A percentile compares a stretch with the other conserved stretches of the same genome.
phyloP scores from a whole-genome alignment of 2,329 filamentous ascomycete genomes.

The Colletotrichum sp. region DNA sequence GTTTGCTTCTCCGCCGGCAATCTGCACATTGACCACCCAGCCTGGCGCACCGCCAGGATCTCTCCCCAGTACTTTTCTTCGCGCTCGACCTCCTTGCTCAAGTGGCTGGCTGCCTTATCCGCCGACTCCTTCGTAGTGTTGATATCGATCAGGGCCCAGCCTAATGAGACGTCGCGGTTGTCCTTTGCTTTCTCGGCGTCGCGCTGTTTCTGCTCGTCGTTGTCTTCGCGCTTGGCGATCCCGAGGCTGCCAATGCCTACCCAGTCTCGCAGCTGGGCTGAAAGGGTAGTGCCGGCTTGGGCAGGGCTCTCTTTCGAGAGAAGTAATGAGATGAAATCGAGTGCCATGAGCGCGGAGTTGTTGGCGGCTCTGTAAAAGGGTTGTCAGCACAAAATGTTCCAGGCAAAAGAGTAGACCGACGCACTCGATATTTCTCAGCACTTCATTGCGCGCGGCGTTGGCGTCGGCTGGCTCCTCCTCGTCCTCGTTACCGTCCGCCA shows the following conservation, averaged over 20 bases:
- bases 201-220: slow-evolving; percentile 41
- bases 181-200: slow-evolving; percentile 45
- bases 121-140: slow-evolving; percentile 77
- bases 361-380: slow-evolving; percentile 46
- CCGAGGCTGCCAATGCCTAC: slow-evolving; percentile 79
- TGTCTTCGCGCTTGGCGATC: slow-evolving; percentile 66
- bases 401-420: slow-evolving; percentile 20
- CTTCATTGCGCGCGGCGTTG: slow-evolving; percentile 58
- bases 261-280: slow-evolving; percentile 70
- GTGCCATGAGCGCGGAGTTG: slow-evolving; percentile 69
- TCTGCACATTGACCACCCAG: slow-evolving; percentile 85
- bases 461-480: slow-evolving; percentile 46
- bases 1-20: slow-evolving; percentile 75
- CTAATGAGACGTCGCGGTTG: slow-evolving; percentile 62
- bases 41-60: slow-evolving; percentile 78
- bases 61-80: slow-evolving; percentile 92
- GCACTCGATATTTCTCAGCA: slow-evolving; percentile 64
- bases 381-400: slow-evolving; percentile 17
- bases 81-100: slow-evolving; percentile 77
- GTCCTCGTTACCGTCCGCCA: slow-evolving; percentile 39
- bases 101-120: slow-evolving; percentile 70
- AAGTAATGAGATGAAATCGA: slow-evolving; percentile 84
- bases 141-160: slow-evolving; percentile 81
- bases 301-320: slow-evolving; percentile 81
- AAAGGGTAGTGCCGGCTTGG: slow-evolving; percentile 73